Base-by-base conservation (phyloP, 2,329 filamentous ascomycete species). In the Microthyrium microscopicum region DNA sequence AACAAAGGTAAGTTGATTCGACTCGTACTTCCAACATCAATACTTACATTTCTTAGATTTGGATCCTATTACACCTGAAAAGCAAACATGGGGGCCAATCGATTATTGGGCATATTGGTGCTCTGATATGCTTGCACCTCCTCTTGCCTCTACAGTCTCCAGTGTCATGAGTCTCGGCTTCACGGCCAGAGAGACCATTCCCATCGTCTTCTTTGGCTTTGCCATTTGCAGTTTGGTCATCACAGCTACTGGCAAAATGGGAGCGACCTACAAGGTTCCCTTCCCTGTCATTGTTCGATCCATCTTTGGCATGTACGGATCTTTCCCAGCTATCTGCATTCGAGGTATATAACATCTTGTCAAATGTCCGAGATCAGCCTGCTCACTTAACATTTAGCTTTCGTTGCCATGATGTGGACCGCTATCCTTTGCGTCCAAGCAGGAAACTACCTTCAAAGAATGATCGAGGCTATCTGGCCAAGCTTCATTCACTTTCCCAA, bases 81-180 rank as follows among this genome's bases (percentile, higher is more conserved):
- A 58, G 33, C 49, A 61, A 40, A 65, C 58, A 15, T 63, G 61
- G 61, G 55, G 56, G 4, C 51, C 48, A 9, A 44, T 56, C 31
- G 55, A 60, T 20, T 62, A 60, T 41, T 57, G 60, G 50, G 54
- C 56, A 11, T 63, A 65, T 42, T 65, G 62, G 62, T 58, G 54
- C 38, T 58, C 54, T 5, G 62, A 66, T 39, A 55, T 63, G 47
- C 46, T 58, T 22, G 56, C 56, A 25, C 56, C 56, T 33, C 56
- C 56, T 11, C 44, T 58, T 9, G 52, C 55, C 12, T 43, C 52
- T 19, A 57, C 55, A 1, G 55, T 56, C 6, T 50, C 46, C 20
- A 46, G 51, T 26, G 57, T 60, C 31, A 59, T 60, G 50, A 49
- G 52, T 13, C 45, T 61, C 8, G 57, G 57, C 4, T 58, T 62